Conservation (phyloP, 768 basidiomycete species). For the Dacryopinax primogenitus region DNA sequence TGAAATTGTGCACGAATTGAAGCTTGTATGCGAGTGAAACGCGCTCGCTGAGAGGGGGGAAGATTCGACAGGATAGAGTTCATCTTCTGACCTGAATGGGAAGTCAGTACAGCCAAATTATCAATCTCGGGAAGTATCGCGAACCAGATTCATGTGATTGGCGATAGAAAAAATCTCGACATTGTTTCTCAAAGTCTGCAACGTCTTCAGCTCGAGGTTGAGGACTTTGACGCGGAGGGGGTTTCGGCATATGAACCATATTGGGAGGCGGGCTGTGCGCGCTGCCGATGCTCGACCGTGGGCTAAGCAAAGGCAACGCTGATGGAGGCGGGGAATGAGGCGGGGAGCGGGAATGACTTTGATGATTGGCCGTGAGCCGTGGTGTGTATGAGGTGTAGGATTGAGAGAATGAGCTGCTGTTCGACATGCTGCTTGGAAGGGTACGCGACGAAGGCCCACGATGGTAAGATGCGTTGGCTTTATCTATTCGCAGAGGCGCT, state of each 20-base stretch:
- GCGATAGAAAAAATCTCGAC: slow-evolving; percentile 3
- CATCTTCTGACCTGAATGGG: slow-evolving; percentile 47
- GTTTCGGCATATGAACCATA: slow-evolving; percentile 1
- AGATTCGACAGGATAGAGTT: slow-evolving; percentile 68
- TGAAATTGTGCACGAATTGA: slow-evolving; percentile 78
- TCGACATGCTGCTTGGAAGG: neutral
- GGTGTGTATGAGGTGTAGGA: slow-evolving; percentile 1
- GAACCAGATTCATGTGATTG: slow-evolving; percentile 1
- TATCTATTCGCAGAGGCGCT: slow-evolving; percentile 1
- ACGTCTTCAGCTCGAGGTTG: slow-evolving; percentile 6
- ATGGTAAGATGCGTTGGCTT: neutral
- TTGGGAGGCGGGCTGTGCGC: slow-evolving; percentile 1
- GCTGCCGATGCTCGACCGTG: slow-evolving; percentile 1
- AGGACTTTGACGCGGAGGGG: slow-evolving; percentile 3
- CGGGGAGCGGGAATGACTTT: neutral
- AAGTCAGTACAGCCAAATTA: neutral
- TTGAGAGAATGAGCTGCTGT: neutral
- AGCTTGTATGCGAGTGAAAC: slow-evolving; percentile 75
- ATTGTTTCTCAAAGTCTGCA: slow-evolving; percentile 6
- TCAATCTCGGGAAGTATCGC: neutral
- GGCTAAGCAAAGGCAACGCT: neutral
- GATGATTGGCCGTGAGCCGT: neutral
- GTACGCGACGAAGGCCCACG: neutral
- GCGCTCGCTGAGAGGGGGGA: slow-evolving; percentile 71
- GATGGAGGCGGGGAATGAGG: neutral